phyloP scores from a whole-genome alignment of 75 land plant species.

The Gnetum montanum region DNA sequence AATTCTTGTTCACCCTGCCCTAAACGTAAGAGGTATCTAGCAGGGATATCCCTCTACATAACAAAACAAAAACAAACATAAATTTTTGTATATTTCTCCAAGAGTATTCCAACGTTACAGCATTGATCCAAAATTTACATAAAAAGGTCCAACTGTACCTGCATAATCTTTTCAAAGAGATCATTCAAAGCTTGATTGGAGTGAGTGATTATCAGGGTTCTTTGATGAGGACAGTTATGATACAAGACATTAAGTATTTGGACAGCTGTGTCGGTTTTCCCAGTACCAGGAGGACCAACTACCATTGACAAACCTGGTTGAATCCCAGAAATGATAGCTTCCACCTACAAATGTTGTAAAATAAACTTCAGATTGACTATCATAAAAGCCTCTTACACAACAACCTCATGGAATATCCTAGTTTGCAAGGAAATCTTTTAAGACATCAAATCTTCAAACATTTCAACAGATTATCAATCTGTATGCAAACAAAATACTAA shows the following conservation, averaged over 20 bases:
- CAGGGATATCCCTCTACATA: constrained; percentile 92
- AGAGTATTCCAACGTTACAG: too few relatives aligned
- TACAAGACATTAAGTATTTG: constrained; percentile 96
- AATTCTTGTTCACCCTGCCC: constrained; percentile 99
- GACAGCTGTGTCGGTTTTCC: constrained; percentile 98
- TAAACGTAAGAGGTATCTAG: constrained; percentile 87
- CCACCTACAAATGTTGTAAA: constrained; percentile 27
- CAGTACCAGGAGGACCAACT: constrained; percentile 99
- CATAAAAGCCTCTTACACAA: too few relatives aligned
- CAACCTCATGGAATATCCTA: too few relatives aligned
- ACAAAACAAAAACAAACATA: not conserved
- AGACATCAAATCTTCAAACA: too few relatives aligned
- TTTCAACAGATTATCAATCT: too few relatives aligned
- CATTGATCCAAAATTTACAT: too few relatives aligned
- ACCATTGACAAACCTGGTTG: constrained; percentile 98
- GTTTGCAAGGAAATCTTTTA: too few relatives aligned
- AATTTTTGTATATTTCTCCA: not conserved
- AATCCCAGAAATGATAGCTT: constrained; percentile 81
- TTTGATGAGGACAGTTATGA: constrained; percentile 95
- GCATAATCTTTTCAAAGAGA: constrained; percentile 98
- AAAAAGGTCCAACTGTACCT: constrained; percentile 43
- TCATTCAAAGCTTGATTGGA: constrained; percentile 99
- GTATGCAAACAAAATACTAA: not conserved
- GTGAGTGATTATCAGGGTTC: constrained; percentile 93
- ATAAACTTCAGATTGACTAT: too few relatives aligned